Evolutionary conservation across 2,329 filamentous ascomycete species (phyloP).

Genomic region (Incumbomyces lentus): DNA sequence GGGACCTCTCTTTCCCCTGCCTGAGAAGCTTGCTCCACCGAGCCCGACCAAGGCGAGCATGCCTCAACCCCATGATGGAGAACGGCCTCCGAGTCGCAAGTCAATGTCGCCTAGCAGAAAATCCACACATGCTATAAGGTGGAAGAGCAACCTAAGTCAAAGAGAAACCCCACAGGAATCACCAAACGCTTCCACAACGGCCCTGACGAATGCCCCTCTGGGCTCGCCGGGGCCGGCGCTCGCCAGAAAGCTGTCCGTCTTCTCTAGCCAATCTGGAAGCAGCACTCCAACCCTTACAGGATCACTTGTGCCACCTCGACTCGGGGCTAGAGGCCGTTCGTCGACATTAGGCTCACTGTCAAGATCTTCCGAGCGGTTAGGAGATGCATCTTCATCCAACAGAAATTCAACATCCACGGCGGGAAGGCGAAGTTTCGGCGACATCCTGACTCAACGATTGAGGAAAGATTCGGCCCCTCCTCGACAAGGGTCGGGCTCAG

Average conservation of each 20-base stretch:
- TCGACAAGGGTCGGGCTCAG: slow-evolving; percentile 53
- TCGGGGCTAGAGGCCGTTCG: slow-evolving; percentile 62
- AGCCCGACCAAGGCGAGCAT: slow-evolving; percentile 28
- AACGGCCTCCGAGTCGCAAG: slow-evolving; percentile 29
- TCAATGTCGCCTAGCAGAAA: slow-evolving; percentile 20
- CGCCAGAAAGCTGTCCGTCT: slow-evolving; percentile 50
- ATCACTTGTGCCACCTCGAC: slow-evolving; percentile 50
- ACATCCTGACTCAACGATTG: slow-evolving; percentile 68
- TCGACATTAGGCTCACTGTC: slow-evolving; percentile 79
- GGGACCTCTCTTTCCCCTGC: slow-evolving; percentile 76
- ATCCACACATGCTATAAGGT: slow-evolving; percentile 17
- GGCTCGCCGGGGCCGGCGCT: slow-evolving; percentile 36
- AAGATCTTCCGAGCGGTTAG: slow-evolving; percentile 54
- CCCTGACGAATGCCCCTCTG: slow-evolving; percentile 38
- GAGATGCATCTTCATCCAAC: slow-evolving; percentile 45
- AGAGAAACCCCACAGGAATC: slow-evolving; percentile 34
- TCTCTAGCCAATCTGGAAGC: slow-evolving; percentile 55
- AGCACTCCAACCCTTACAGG: slow-evolving; percentile 40
- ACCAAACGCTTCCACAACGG: slow-evolving; percentile 43
- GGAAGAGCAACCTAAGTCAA: slow-evolving; percentile 10
- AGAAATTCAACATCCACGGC: slow-evolving; percentile 72
- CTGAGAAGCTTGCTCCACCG: slow-evolving; percentile 53
- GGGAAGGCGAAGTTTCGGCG: slow-evolving; percentile 88
- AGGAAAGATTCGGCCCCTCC: slow-evolving; percentile 68
- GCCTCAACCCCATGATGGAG: slow-evolving; percentile 25